Evolutionary conservation across 2,329 filamentous ascomycete genomes (phyloP).

Genomic region (Tolypocladium pustulatum): DNA sequence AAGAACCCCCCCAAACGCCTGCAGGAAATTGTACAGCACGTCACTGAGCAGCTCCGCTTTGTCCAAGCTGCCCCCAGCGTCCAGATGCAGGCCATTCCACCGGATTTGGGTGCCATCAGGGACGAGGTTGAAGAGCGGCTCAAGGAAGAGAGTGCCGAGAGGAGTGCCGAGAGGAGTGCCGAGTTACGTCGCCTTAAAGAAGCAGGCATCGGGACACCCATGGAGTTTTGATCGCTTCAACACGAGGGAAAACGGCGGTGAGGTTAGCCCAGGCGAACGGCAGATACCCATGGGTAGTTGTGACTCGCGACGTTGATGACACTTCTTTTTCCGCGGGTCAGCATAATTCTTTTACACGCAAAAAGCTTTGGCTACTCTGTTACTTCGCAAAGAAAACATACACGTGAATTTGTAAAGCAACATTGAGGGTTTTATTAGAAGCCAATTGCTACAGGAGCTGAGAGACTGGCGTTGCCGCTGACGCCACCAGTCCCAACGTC

Average conservation of each 20-base stretch:
- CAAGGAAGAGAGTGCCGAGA: constrained; percentile 53
- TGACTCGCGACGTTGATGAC: neutral
- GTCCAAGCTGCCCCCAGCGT: constrained; percentile 79
- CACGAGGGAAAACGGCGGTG: neutral
- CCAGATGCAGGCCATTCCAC: constrained; percentile 70
- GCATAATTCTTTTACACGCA: neutral
- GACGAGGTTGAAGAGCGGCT: constrained; percentile 59
- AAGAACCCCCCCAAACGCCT: constrained; percentile 70
- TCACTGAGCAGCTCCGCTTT: constrained; percentile 79
- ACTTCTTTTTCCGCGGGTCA: neutral
- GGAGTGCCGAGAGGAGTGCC: constrained; percentile 46
- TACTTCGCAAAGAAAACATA: neutral
- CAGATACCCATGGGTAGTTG: neutral
- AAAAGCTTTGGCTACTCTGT: neutral
- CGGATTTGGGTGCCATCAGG: constrained; percentile 58
- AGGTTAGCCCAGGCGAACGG: neutral
- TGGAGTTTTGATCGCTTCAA: constrained; percentile 34
- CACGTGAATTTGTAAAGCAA: neutral
- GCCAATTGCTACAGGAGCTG: neutral
- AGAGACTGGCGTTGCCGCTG: neutral
- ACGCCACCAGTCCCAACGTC: neutral
- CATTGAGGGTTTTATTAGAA: neutral
- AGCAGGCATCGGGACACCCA: constrained; percentile 44
- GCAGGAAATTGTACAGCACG: constrained; percentile 62
- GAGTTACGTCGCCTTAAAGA: constrained; percentile 41